These are phyloP conservation scores for Aspergillus fumigatiaffinis DNA, from an alignment of 2,329 filamentous ascomycete species.

Conservation along the genomic window DNA sequence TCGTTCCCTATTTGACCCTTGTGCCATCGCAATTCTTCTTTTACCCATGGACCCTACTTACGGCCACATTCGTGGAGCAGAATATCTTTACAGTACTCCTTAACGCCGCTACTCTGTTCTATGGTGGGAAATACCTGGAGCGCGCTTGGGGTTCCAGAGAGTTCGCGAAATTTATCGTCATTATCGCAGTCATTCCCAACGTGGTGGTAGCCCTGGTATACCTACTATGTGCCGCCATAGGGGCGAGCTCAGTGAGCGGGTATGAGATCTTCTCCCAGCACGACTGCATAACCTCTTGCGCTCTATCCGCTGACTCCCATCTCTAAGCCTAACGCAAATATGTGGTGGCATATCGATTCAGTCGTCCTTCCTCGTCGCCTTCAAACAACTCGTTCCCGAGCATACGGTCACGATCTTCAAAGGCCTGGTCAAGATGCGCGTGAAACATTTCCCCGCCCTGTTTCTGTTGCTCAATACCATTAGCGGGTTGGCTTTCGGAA, in stretches of 20 bases:
- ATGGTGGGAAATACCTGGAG: conserved; percentile 92
- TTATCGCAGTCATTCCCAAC: conserved; percentile 78
- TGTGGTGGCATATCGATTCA: conserved; percentile 86
- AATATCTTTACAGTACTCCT: conserved; percentile 83
- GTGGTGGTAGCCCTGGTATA: conserved; percentile 68
- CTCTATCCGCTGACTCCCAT: conserved; percentile 21
- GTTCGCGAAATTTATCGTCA: conserved; percentile 82
- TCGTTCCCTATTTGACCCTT: conserved; percentile 82
- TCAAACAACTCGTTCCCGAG: conserved; percentile 95
- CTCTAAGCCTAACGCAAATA: conserved; percentile 69
- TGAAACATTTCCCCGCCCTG: conserved; percentile 74
- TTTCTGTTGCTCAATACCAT: conserved; percentile 69
- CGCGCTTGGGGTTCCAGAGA: conserved; percentile 90
- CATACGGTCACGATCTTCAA: conserved; percentile 94
- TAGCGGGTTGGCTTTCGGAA: conserved; percentile 60
- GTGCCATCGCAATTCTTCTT: conserved; percentile 77
- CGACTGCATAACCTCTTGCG: conserved; percentile 14
- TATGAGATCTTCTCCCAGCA: conserved; percentile 25
- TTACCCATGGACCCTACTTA: conserved; percentile 90
- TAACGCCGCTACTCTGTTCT: conserved; percentile 74
- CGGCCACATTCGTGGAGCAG: conserved; percentile 83
- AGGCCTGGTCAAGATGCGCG: conserved; percentile 81
- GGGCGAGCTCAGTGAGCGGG: conserved; percentile 34
- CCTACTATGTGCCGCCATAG: conserved; percentile 68
- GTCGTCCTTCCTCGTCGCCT: conserved; percentile 90